These are phyloP conservation scores for Mortierella sp. DNA, from an alignment of 371 early-diverging fungal genomes.

Conservation along the genomic window DNA sequence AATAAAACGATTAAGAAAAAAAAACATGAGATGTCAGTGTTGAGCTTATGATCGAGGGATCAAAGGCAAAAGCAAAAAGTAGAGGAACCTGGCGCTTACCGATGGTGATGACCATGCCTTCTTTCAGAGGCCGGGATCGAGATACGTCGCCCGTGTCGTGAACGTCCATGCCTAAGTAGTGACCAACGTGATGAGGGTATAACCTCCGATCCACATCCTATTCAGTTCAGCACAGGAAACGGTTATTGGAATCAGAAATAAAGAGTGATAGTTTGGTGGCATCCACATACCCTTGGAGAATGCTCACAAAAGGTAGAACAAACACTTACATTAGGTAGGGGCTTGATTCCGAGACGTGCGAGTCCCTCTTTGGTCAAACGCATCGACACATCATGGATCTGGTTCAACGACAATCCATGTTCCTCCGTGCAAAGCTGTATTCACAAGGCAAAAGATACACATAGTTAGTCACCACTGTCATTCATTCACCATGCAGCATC, in stretches of 20 bases:
- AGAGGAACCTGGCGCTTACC: slow-evolving; percentile 63
- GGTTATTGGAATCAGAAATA: background rate
- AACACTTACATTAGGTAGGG: slow-evolving; percentile 63
- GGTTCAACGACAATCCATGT: slow-evolving; percentile 80
- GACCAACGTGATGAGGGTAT: slow-evolving; percentile 96
- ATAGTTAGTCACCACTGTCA: background rate
- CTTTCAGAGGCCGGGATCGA: slow-evolving; percentile 76
- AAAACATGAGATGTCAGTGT: background rate
- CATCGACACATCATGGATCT: slow-evolving; percentile 82
- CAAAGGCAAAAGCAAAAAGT: background rate
- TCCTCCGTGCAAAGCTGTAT: slow-evolving; percentile 77
- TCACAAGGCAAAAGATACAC: slow-evolving; percentile 1
- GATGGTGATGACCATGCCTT: slow-evolving; percentile 94
- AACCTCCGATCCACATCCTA: slow-evolving; percentile 79
- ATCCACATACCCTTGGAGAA: background rate
- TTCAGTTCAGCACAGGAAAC: background rate
- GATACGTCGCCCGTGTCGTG: slow-evolving; percentile 89
- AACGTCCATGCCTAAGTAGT: slow-evolving; percentile 95
- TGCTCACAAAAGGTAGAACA: background rate
- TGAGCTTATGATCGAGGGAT: too few species aligned
- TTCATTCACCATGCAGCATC: background rate
- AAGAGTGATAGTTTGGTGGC: background rate
- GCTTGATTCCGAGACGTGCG: slow-evolving; percentile 73
- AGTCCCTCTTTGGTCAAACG: slow-evolving; percentile 75
- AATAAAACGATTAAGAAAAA: background rate